A percentile compares a stretch with the other conserved stretches of the same genome.
These are phyloP conservation scores for Cordyceps tenuipes DNA, from an alignment of 2,329 filamentous ascomycete species.

Conservation along the genomic window DNA sequence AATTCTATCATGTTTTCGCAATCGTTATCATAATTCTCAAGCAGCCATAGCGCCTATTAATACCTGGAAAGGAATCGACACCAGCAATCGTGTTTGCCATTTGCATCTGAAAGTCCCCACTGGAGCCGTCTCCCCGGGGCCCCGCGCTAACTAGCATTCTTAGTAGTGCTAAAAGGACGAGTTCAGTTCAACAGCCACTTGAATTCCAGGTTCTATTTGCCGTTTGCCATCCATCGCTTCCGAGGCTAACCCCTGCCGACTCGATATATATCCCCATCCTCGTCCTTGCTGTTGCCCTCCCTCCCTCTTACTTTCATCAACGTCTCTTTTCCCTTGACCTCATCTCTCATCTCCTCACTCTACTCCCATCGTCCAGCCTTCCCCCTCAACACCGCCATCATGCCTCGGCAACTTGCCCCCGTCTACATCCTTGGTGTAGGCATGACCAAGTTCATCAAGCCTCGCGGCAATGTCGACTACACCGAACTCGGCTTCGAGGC, in stretches of 20 bases:
- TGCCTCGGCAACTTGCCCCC: constrained; percentile 43
- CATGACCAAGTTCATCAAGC: constrained; percentile 99
- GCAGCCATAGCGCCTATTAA: background rate
- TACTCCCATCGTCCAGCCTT: background rate
- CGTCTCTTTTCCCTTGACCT: background rate
- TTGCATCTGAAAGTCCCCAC: constrained; percentile 11
- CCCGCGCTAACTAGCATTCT: background rate
- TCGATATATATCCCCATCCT: constrained; percentile 9
- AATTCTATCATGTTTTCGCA: too few species aligned
- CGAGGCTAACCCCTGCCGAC: constrained; percentile 4
- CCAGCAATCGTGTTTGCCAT: background rate
- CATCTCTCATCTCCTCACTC: too few species aligned
- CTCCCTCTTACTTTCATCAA: background rate
- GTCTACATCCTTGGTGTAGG: constrained; percentile 92
- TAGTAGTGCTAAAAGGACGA: too few species aligned
- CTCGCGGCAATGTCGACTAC: constrained; percentile 87
- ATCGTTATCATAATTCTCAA: too few species aligned
- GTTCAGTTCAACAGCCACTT: background rate
- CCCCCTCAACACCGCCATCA: constrained; percentile 20
- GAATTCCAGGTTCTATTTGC: constrained; percentile 1
- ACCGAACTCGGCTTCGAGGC: constrained; percentile 91
- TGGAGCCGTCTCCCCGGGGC: constrained; percentile 1
- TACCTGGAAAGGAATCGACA: background rate
- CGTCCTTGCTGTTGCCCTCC: background rate
- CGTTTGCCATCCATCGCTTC: background rate